phyloP scores from a whole-genome alignment of 208 protist genomes.

The Crithidia acanthocephali region DNA sequence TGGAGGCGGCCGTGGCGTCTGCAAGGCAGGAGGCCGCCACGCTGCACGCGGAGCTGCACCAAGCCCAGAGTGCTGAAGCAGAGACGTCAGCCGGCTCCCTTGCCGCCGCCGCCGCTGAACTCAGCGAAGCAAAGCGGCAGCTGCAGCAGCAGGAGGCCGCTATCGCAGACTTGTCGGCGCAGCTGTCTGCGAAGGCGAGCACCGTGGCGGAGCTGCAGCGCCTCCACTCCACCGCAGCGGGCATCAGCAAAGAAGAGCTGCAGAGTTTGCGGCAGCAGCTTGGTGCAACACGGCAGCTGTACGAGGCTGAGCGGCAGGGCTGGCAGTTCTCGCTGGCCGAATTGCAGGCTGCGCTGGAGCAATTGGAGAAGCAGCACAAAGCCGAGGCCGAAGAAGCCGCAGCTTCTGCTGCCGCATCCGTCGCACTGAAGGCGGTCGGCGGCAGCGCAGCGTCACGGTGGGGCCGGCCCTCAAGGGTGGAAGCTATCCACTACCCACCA shows the following conservation, averaged over 20 bases:
- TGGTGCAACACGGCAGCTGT: neutral
- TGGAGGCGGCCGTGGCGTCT: neutral
- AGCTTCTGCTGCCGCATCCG: neutral
- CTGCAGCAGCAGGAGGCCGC: neutral
- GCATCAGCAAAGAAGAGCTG: constrained; percentile 5
- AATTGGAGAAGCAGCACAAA: neutral
- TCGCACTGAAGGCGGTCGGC: neutral
- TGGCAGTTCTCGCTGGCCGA: constrained; percentile 16
- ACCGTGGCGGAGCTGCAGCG: constrained; percentile 10
- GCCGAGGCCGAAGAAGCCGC: neutral
- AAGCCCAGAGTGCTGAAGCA: neutral
- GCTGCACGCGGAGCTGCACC: constrained; percentile 3
- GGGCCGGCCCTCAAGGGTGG: constrained; percentile 17
- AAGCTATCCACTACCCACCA: constrained; percentile 1
- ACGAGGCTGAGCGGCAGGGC: constrained; percentile 11
- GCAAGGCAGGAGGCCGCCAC: neutral
- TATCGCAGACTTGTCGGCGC: neutral
- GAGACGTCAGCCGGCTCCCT: neutral
- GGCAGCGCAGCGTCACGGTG: constrained; percentile 13
- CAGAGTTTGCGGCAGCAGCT: constrained; percentile 12
- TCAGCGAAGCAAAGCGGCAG: neutral
- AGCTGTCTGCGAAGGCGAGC: neutral
- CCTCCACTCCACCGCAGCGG: neutral
- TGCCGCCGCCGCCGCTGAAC: constrained; percentile 5
- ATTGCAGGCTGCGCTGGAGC: constrained; percentile 3